Evolutionary conservation across 805 yeast species (phyloP), one percentile per base, ranked within the genome.

Genomic region (Barnettozyma vustinii): DNA sequence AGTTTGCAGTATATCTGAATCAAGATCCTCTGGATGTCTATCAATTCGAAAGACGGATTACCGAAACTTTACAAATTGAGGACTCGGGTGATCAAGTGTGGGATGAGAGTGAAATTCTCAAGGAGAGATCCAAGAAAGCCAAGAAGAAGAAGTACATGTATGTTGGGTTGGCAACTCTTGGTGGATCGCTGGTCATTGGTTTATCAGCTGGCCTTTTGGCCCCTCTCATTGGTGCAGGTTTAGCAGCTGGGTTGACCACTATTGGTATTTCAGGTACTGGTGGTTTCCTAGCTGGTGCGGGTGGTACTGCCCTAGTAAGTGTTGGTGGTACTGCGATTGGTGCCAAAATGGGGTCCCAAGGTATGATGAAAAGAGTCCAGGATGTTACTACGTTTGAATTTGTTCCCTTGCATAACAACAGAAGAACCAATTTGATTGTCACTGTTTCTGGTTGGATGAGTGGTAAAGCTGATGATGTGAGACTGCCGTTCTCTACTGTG

Each of bases 371-470:
- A 55, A 77, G 99, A 64, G 84, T 84, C 67, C 97, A 97, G 2
- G 89, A 88, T 49, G 98, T 94, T 12, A 79, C 86, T 57, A 92
- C 97, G 0, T 94, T 94, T 67, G 98, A 95, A 60, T 84, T 95
- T 65, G 79, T 87, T 45, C 98, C 99, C 0, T 70, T 94, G 56
- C 96, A 89, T 65, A 91, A 92, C 63, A 90, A 87, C 64, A 86
- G 87, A 62, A 74, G 99, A 45, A 83, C 95, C 3, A 92, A 89
- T 61, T 71, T 91, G 56, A 85, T 92, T 47, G 68, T 94, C 18
- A 91, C 97, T 2, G 90, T 95, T 0, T 81, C 95, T 46, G 99
- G 99, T 1, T 94, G 99, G 99, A 90, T 94, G 92, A 84, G 84
- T 47, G 95, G 97, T 64, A 84, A 83, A 51, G 80, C 83, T 58